Conservation (phyloP, 768 basidiomycete genomes). For the Suillus subaureus region DNA sequence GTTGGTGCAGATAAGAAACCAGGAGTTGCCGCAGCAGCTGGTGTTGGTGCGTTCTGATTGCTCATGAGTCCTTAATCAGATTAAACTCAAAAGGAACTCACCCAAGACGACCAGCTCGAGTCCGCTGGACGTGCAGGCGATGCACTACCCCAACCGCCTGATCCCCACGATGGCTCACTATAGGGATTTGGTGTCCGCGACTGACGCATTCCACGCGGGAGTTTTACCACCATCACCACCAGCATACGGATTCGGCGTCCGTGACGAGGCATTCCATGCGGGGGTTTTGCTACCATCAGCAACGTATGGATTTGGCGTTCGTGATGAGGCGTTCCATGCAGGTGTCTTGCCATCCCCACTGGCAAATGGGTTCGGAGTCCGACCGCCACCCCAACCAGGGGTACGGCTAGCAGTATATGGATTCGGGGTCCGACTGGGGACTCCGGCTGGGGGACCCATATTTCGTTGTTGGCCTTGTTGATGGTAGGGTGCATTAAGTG, state of each 20-base stretch:
- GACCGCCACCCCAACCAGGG: constrained; percentile 40
- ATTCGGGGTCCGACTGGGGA: constrained; percentile 43
- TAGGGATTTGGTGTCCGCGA: constrained; percentile 62
- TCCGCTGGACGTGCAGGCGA: constrained; percentile 37
- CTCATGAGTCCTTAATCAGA: constrained; percentile 27
- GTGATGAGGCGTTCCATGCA: constrained; percentile 62
- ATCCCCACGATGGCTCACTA: constrained; percentile 36
- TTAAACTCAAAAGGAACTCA: constrained; percentile 34
- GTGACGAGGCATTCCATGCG: constrained; percentile 60
- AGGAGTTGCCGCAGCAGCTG: constrained; percentile 43
- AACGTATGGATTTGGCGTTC: constrained; percentile 72
- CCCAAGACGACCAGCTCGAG: constrained; percentile 32
- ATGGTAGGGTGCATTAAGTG: constrained; percentile 45
- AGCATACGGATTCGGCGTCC: constrained; percentile 74
- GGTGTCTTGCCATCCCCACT: constrained; percentile 60
- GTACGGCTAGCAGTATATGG: constrained; percentile 43
- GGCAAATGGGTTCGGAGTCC: constrained; percentile 72
- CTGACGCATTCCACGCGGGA: constrained; percentile 52
- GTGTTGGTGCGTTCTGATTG: constrained; percentile 40
- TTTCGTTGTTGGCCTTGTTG: constrained; percentile 26
- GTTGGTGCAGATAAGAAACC: constrained; percentile 32
- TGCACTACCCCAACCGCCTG: constrained; percentile 29
- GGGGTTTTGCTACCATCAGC: constrained; percentile 65
- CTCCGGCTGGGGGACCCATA: constrained; percentile 40
- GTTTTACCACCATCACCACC: constrained; percentile 44